phyloP scores from a whole-genome alignment of 352 stramenopile species.

The Stramenopiles sp. region DNA sequence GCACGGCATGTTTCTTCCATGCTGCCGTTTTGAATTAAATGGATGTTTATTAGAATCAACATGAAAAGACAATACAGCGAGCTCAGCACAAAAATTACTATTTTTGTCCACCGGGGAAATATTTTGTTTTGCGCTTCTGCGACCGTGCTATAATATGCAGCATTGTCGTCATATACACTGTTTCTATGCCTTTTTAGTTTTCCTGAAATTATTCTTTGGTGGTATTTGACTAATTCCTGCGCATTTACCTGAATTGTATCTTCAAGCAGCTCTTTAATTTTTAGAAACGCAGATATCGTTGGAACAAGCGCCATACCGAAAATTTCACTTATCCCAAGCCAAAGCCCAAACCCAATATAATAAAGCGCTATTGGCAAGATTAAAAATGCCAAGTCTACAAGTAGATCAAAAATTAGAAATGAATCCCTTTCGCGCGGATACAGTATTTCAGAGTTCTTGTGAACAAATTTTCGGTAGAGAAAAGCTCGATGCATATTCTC shows the following conservation, averaged over 20 bases:
- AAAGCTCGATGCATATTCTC: background rate
- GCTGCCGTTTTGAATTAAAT: background rate
- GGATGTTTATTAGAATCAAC: background rate
- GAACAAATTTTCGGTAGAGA: background rate
- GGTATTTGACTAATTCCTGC: background rate
- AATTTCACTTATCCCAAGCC: too few relatives aligned
- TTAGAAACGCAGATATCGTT: background rate
- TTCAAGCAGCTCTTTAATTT: background rate
- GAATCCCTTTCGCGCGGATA: background rate
- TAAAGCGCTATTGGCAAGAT: background rate
- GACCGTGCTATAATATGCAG: too few relatives aligned
- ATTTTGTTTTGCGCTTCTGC: background rate
- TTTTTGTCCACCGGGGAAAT: background rate
- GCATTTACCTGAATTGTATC: background rate
- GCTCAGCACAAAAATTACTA: background rate
- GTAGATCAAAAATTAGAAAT: background rate
- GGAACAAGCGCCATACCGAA: background rate
- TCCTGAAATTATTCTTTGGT: background rate
- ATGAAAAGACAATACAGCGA: background rate
- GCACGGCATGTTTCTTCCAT: background rate
- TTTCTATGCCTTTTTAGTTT: background rate
- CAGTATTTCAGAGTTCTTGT: background rate
- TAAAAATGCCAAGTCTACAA: constrained; percentile 1
- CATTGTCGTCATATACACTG: background rate
- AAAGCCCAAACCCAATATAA: too few relatives aligned